Conservation (phyloP, 164 flowering plant genomes). For the Annona squamosa region DNA sequence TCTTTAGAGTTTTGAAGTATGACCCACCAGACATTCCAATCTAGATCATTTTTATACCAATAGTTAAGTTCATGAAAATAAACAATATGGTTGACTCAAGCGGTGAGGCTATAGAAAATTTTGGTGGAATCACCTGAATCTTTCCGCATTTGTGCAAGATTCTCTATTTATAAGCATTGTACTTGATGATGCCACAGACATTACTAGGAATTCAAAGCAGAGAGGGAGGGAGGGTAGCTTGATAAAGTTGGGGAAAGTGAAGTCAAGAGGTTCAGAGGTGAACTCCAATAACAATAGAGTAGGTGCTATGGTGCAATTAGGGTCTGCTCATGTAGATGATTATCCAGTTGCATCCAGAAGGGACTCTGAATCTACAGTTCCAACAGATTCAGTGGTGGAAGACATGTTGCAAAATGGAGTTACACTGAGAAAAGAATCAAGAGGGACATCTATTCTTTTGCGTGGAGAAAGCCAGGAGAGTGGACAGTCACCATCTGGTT, state of each 20-base stretch:
- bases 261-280: constrained; percentile 32
- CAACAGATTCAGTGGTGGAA: constrained; percentile 23
- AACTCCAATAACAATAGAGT: constrained; percentile 29
- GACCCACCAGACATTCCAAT: too few relatives aligned
- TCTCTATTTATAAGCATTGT: constrained; percentile 32
- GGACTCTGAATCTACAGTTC: constrained; percentile 22
- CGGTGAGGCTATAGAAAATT: too few relatives aligned
- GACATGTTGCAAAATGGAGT: constrained; percentile 28
- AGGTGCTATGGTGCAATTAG: constrained; percentile 25
- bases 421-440: constrained; percentile 31
- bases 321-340: constrained; percentile 24
- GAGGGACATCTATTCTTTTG: constrained; percentile 19
- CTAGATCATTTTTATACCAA: too few relatives aligned
- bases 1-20: too few relatives aligned
- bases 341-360: constrained; percentile 25
- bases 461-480: constrained; percentile 26
- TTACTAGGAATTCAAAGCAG: constrained; percentile 26
- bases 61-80: too few relatives aligned
- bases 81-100: too few relatives aligned
- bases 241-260: constrained; percentile 47
- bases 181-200: constrained; percentile 20
- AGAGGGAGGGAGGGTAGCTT: constrained; percentile 39
- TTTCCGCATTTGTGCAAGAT: too few relatives aligned
- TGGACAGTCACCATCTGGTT: constrained; percentile 18
- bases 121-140: too few relatives aligned